Evolutionary conservation across 2,329 filamentous ascomycete species (phyloP).

Genomic region (Colletotrichum graminicola): DNA sequence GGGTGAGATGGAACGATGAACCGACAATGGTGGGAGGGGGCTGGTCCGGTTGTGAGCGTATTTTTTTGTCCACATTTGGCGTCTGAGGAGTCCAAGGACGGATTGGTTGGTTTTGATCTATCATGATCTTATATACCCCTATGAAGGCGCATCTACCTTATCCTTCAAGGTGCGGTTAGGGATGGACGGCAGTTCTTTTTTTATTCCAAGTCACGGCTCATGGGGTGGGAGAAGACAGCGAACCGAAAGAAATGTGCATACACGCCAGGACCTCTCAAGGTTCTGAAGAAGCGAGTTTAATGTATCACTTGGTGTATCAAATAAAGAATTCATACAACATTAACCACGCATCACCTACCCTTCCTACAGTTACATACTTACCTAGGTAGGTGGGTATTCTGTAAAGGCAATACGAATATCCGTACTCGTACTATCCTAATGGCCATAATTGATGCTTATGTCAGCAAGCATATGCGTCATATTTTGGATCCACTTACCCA

Average conservation of each 20-base stretch:
- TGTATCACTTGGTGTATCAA: constrained; percentile 35
- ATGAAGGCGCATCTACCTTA: constrained; percentile 40
- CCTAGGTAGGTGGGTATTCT: neutral
- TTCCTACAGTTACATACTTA: neutral
- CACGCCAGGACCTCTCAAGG: constrained; percentile 2
- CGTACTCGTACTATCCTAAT: neutral
- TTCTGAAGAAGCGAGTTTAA: constrained; percentile 25
- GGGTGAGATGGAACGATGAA: neutral
- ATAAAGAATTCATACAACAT: neutral
- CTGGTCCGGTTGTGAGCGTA: constrained; percentile 22
- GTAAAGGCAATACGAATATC: neutral
- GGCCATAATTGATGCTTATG: neutral
- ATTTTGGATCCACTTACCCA: neutral
- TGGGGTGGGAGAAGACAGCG: neutral
- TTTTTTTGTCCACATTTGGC: constrained; percentile 34
- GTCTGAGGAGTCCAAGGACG: constrained; percentile 23
- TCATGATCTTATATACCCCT: constrained; percentile 42
- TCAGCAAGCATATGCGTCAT: neutral
- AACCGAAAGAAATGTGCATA: constrained; percentile 33
- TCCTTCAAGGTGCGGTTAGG: constrained; percentile 38
- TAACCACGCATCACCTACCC: neutral
- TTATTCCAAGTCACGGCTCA: neutral
- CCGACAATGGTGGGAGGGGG: neutral
- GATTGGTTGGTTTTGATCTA: constrained; percentile 36
- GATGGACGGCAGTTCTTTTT: constrained; percentile 29